Base-by-base conservation (phyloP, 2,329 filamentous ascomycete genomes). In the Colletotrichum sp. region DNA sequence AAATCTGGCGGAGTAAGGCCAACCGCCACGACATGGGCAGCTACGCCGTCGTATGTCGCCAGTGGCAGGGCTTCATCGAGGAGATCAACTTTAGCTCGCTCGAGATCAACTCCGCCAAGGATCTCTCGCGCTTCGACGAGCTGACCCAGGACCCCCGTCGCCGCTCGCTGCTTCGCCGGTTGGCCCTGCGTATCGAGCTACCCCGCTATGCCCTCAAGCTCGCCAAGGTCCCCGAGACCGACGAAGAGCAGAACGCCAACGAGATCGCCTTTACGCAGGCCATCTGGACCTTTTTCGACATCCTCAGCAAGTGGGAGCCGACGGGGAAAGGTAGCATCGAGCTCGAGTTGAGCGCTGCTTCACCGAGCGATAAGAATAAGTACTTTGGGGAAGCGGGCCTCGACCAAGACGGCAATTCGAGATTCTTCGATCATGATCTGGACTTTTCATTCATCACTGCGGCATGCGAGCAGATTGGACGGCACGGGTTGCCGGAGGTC, bases 41-140 rank as follows among this genome's bases (percentile, higher is more conserved):
- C 59, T 80, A 80, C 52, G 80, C 81, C n/a, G 77, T 79, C 8
- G 81, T 82, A 34, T 80, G 79, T 69, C 64, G 65, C 39, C 77
- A 81, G 34, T 82, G 81, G 81, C 81, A 80, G 21, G 76, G 75
- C 4, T 72, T 77, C 39, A 77, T 82, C 39, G 81, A 82, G 72
- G 74, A 77, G 64, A 67, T 77, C 73, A 81, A 77, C 68, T 82
- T 82, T 72, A 67, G 61, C 16, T 68, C 71, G 9, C 74, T 82
- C 63, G 72, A 76, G 13, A 66, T 82, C 52, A 74, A 74, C 52
- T 74, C 72, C 16, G 61, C 48, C 10, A 76, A 69, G 59, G 77
- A 80, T 39, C 69, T 81, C 34, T 21, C 69, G 60, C 66, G 77
- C 7, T 80, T 82, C 65, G 79, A 80, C 16, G 72, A 73, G 28